These are phyloP conservation scores for Camellia lanceoleosa DNA, from an alignment of 148 eudicot genomes.

Conservation along the genomic window DNA sequence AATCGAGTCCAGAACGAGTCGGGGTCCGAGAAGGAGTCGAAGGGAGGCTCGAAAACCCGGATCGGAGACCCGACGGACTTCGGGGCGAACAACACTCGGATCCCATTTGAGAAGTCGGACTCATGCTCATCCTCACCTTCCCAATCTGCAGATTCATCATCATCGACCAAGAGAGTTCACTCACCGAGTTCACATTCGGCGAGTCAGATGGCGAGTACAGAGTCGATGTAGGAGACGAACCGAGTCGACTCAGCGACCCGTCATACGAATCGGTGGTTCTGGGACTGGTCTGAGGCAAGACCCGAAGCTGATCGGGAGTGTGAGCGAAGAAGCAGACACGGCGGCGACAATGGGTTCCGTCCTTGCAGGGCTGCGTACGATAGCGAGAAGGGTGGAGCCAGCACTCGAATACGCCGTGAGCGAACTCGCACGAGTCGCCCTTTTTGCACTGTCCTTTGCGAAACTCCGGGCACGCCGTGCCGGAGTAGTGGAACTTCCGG, in stretches of 20 bases:
- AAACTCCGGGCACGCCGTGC: slow-evolving; percentile 71
- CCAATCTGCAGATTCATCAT: slow-evolving; percentile 51
- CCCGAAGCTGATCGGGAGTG: slow-evolving; percentile 55
- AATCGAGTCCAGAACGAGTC: slow-evolving; percentile 43
- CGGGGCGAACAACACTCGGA: slow-evolving; percentile 37
- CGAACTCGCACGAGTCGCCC: slow-evolving; percentile 76
- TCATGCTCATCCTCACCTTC: slow-evolving; percentile 28
- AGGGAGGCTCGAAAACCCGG: slow-evolving; percentile 40
- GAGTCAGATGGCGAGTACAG: slow-evolving; percentile 32
- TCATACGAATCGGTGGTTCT: slow-evolving; percentile 17
- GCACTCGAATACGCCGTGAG: slow-evolving; percentile 89
- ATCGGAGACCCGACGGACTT: slow-evolving; percentile 22
- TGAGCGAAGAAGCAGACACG: slow-evolving; percentile 89
- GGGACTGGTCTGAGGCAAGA: slow-evolving; percentile 25
- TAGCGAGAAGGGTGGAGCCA: slow-evolving; percentile 88
- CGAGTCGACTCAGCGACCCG: slow-evolving; percentile 30
- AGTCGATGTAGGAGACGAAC: slow-evolving; percentile 27
- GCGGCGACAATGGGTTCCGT: slow-evolving; percentile 60
- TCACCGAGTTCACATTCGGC: slow-evolving; percentile 27
- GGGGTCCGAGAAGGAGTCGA: slow-evolving; percentile 42
- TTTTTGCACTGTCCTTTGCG: slow-evolving; percentile 56
- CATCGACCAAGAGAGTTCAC: slow-evolving; percentile 42
- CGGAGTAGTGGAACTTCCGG: slow-evolving; percentile 53
- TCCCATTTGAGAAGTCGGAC: slow-evolving; percentile 30
- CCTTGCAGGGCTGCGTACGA: slow-evolving; percentile 83